These are phyloP conservation scores for Rhizopogon vinicolor DNA, from an alignment of 768 basidiomycete species.

Conservation along the genomic window DNA sequence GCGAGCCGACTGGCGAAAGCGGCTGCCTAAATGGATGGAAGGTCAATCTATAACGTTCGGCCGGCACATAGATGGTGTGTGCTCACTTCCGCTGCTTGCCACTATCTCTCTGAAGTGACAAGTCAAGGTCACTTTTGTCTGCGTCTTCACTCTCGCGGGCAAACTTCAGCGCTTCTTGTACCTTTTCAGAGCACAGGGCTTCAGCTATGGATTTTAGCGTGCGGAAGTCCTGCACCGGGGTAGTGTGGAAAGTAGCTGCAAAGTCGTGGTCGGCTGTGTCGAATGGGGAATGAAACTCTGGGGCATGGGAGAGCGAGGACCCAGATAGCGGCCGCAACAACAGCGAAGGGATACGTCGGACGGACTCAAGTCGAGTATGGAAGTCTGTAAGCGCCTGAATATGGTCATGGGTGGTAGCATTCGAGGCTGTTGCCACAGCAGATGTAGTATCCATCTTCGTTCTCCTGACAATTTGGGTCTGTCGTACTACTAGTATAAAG, in stretches of 20 bases:
- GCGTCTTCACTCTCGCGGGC: conserved; percentile 51
- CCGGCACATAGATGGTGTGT: not conserved
- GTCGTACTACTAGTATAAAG: no score
- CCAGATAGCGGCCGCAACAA: conserved; percentile 36
- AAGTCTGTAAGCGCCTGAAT: conserved; percentile 45
- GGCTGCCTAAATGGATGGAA: conserved; percentile 33
- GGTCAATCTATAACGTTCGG: not conserved
- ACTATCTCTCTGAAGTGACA: conserved; percentile 41
- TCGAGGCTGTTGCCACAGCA: not conserved
- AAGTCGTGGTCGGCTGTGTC: conserved; percentile 25
- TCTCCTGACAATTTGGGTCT: not conserved
- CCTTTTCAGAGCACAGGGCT: conserved; percentile 40
- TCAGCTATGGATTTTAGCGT: conserved; percentile 46
- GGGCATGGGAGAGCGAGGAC: conserved; percentile 18
- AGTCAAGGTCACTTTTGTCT: conserved; percentile 47
- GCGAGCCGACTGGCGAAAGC: conserved; percentile 52
- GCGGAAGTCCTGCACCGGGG: conserved; percentile 37
- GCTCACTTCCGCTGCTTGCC: conserved; percentile 58
- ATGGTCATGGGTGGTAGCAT: conserved; percentile 33
- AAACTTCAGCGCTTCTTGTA: conserved; percentile 54
- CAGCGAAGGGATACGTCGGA: conserved; percentile 42
- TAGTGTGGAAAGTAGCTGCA: conserved; percentile 21
- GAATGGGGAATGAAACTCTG: conserved; percentile 22
- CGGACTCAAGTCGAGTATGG: conserved; percentile 35
- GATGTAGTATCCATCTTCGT: conserved; percentile 1